Base-by-base conservation (phyloP, 1,139 yeast genomes). In the Nematodospora anomalae region DNA sequence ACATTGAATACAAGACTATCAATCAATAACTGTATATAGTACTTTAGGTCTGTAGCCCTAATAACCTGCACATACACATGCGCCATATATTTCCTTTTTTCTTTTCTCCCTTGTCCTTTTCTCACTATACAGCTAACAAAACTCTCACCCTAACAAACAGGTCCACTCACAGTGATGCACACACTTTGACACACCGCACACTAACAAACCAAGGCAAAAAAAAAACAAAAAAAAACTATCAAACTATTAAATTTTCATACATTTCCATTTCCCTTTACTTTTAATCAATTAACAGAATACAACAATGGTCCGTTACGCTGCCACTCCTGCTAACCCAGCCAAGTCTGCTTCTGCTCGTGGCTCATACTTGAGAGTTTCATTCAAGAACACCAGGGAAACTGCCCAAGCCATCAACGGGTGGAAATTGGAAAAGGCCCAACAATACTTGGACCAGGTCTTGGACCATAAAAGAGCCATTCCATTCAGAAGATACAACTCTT, bases 391-490 rank as follows among this genome's bases (percentile, higher is more conserved):
- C 78, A 89, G 96, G 75, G 98, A 92, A 77, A 85, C 97, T 60
- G 97, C 95, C 59, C 95, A 86, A 76, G 97, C 98, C 71, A 82
- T 92, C 74, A 82, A 78, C 72, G 98, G 98, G 60, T 89, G 97
- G 97, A 86, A 88, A 74, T 80, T 92, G 70, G 83, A 85, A 75
- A 90, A 75, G 77, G 99, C 99, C 64, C 89, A 89, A 74, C 75
- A 80, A 68, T 94, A 92, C 88, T 86, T 92, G 68, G 89, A 83
- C 61, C 96, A 89, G 75, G 99, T 92, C 57, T 74, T 86, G 70
- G 96, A 89, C 69, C 96, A 92, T 81, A 82, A 94, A 80, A 92
- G 97, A 84, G 98, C 97, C 64, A 88, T 94, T 63, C 99, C 99
- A 71, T 89, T 92, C 92, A 87, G 98, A 83, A 83, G 96, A 80